Conservation (phyloP, 768 basidiomycete species). For the Suillus variegatus region DNA sequence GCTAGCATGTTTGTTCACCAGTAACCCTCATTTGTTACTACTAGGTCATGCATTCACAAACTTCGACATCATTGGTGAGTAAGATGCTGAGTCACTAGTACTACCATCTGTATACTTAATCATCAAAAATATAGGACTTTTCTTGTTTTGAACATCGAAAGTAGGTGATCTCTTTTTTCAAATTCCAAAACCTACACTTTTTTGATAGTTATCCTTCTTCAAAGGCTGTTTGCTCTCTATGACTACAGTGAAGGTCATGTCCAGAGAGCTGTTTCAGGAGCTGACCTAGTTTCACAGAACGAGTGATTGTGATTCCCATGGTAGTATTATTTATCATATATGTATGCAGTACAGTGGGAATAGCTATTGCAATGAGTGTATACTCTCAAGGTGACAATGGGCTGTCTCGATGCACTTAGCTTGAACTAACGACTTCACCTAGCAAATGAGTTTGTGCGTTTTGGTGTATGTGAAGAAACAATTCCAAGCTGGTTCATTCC, state of each 20-base stretch:
- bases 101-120: not conserved
- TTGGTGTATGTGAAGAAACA: not conserved
- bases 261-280: not conserved
- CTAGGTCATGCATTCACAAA: not conserved
- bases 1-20: not conserved
- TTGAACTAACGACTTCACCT: not conserved
- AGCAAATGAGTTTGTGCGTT: not conserved
- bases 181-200: not conserved
- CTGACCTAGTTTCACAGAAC: not conserved
- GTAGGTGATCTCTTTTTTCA: not conserved
- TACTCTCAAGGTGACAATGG: not conserved
- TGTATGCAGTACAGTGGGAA: not conserved
- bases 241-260: not conserved
- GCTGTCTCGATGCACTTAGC: not conserved
- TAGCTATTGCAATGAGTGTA: conserved; percentile 2
- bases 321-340: not conserved
- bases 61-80: not conserved
- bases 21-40: not conserved
- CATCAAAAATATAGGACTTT: not conserved
- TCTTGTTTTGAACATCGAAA: conserved; percentile 5
- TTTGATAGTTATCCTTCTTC: conserved; percentile 7
- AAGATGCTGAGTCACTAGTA: not conserved
- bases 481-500: conserved; percentile 5
- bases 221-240: conserved; percentile 7
- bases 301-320: conserved; percentile 2